These are phyloP conservation scores for Aotearoamyces nothofagi DNA, from an alignment of 2,329 filamentous ascomycete genomes.

Conservation along the genomic window DNA sequence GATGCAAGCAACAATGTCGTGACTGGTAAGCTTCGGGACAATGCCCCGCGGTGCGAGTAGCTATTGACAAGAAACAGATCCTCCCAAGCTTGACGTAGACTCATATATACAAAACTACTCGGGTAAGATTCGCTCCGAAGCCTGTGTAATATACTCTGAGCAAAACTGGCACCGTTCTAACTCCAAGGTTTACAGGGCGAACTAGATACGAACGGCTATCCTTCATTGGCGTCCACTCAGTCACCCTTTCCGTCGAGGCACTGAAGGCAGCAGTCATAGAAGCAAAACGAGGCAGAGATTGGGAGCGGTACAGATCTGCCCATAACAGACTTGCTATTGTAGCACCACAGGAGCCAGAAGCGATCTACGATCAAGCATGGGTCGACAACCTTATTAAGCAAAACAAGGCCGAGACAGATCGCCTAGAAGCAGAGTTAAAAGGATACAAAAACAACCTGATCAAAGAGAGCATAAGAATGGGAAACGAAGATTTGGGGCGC, in stretches of 20 bases:
- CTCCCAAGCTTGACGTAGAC: constrained; percentile 82
- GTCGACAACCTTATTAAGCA: constrained; percentile 48
- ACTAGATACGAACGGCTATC: constrained; percentile 70
- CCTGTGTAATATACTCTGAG: constrained; percentile 1
- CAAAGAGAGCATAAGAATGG: constrained; percentile 97
- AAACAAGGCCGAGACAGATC: constrained; percentile 54
- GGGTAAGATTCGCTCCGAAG: constrained; percentile 32
- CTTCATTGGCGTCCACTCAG: constrained; percentile 66
- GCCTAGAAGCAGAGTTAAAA: constrained; percentile 75
- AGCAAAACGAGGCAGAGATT: constrained; percentile 62
- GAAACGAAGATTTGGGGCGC: constrained; percentile 78
- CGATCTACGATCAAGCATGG: constrained; percentile 57
- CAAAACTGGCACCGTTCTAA: neutral
- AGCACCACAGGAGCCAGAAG: constrained; percentile 52
- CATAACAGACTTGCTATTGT: constrained; percentile 48
- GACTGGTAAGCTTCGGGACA: no score
- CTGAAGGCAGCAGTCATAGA: constrained; percentile 63
- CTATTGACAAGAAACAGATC: constrained; percentile 36
- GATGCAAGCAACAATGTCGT: no score
- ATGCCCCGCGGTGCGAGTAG: no score
- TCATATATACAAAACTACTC: constrained; percentile 81
- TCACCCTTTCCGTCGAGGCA: constrained; percentile 63
- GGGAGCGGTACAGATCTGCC: constrained; percentile 53
- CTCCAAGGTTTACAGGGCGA: constrained; percentile 48
- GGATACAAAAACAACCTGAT: constrained; percentile 94